Conservation (phyloP, 495 filamentous ascomycete genomes). For the Tuber aestivum region DNA sequence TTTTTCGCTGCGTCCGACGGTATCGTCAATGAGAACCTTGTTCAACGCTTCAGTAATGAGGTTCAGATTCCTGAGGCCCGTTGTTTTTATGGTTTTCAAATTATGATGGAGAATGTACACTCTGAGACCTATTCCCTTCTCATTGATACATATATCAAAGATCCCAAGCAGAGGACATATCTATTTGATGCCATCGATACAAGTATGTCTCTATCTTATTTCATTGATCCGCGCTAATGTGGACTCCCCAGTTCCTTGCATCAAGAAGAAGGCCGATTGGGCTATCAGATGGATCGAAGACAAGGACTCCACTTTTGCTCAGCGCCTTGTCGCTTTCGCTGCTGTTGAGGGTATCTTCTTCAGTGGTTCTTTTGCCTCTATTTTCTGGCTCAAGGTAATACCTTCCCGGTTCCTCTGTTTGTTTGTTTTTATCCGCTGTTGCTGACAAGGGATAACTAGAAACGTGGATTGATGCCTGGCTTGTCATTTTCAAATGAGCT, state of each 20-base stretch:
- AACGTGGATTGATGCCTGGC: conserved; percentile 97
- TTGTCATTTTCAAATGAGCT: conserved; percentile 99
- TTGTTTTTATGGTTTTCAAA: conserved; percentile 99
- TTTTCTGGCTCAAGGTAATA: conserved; percentile 87
- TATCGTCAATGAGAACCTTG: conserved; percentile 98
- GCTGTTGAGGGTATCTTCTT: conserved; percentile 99
- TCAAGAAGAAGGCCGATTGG: conserved; percentile 97
- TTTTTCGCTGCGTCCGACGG: conserved; percentile 99
- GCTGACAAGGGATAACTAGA: conserved; percentile 45
- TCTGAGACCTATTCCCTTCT: conserved; percentile 98
- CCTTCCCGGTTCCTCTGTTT: no score
- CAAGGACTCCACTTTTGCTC: conserved; percentile 84
- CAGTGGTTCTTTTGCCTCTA: conserved; percentile 96
- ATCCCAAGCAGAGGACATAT: conserved; percentile 88
- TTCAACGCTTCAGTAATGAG: conserved; percentile 95
- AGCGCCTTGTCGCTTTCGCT: conserved; percentile 93
- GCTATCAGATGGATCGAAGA: conserved; percentile 92
- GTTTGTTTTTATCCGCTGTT: neutral
- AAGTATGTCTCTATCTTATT: conserved; percentile 47
- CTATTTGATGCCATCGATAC: conserved; percentile 98
- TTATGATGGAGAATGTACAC: conserved; percentile 99
- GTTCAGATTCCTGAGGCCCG: conserved; percentile 96
- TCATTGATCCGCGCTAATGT: conserved; percentile 27
- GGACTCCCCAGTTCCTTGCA: conserved; percentile 66
- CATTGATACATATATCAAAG: conserved; percentile 99